Base-by-base conservation (phyloP, 441 rosid species). In the Flueggea neowawraea region DNA sequence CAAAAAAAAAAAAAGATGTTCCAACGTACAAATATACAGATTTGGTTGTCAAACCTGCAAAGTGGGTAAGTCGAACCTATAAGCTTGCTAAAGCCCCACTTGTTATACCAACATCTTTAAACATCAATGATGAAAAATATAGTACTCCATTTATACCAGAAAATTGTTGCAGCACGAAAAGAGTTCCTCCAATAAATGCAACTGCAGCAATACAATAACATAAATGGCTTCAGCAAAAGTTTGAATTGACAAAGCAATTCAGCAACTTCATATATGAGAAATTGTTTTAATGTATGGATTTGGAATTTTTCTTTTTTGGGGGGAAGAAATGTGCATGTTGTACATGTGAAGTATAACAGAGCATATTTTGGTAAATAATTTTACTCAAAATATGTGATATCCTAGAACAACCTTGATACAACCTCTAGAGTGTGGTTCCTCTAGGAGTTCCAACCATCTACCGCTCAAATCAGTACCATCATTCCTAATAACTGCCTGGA, bases 111-210 rank as follows among this genome's bases (percentile, higher is more conserved):
- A 80, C 91, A 70, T 83, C 83, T 74, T 76, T 78, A 72, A 87
- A 87, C 49, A 90, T 85, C 75, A 87, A 67, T 55, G 96, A 86
- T 33, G 93, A 89, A 76, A 86, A 89, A 73, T 89, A 89, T 33
- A 89, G 89, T 58, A 89, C 88, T 64, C 89, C 96, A 53, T 89
- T 89, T 71, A 89, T 87, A 33, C 96, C 96, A 6, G 93, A 91
- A 72, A 89, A 84, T 68, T 89, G 96, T 72, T 89, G 96, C 31
- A 89, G 85, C 55, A 75, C 54, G 68, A 80, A 89, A 63, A 89
- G 91, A 57, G 83, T 68, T 60, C 90, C 91, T 39, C 94, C 96
- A 53, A 82, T 69, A 43, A 81, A 69, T 64, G 85, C 85, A 79
- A 80, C 96, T 87, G 88, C 81, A 81, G 54, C 67, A 67, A 74